Evolutionary conservation across 1,139 yeast genomes (phyloP).

Genomic region (Groenewaldozyma auringiensis): DNA sequence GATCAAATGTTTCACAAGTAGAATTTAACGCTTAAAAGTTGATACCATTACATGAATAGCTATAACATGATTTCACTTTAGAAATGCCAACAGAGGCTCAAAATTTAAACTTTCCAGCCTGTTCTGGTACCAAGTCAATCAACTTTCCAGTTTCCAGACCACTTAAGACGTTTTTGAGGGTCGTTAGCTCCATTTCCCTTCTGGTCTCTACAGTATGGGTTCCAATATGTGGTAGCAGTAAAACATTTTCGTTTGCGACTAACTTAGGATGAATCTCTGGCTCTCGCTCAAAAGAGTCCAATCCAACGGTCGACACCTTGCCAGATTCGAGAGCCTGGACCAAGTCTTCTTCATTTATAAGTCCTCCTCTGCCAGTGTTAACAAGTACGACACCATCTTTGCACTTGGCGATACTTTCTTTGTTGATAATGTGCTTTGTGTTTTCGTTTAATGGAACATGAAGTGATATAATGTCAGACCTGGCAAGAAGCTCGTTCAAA

Average conservation of each 20-base stretch:
- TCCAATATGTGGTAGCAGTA: conserved; percentile 60
- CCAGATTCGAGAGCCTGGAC: conserved; percentile 56
- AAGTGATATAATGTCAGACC: conserved; percentile 52
- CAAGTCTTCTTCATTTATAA: conserved; percentile 58
- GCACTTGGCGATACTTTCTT: conserved; percentile 46
- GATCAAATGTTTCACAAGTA: too few relatives aligned
- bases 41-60: too few relatives aligned
- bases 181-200: conserved; percentile 49
- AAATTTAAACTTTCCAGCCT: neutral
- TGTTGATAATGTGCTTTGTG: conserved; percentile 49
- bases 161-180: conserved; percentile 37
- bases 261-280: conserved; percentile 41
- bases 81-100: too few relatives aligned
- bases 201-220: conserved; percentile 51
- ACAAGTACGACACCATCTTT: conserved; percentile 60
- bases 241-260: conserved; percentile 36
- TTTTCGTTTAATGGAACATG: conserved; percentile 52
- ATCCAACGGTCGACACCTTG: conserved; percentile 45
- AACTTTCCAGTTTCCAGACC: conserved; percentile 50
- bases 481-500: conserved; percentile 47
- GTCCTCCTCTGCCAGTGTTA: conserved; percentile 62
- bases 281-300: conserved; percentile 80
- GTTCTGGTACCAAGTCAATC: conserved; percentile 8
- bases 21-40: too few relatives aligned
- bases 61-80: too few relatives aligned